phyloP scores from a whole-genome alignment of 1,139 yeast species.

The Lodderomyces orthopsilosis region DNA sequence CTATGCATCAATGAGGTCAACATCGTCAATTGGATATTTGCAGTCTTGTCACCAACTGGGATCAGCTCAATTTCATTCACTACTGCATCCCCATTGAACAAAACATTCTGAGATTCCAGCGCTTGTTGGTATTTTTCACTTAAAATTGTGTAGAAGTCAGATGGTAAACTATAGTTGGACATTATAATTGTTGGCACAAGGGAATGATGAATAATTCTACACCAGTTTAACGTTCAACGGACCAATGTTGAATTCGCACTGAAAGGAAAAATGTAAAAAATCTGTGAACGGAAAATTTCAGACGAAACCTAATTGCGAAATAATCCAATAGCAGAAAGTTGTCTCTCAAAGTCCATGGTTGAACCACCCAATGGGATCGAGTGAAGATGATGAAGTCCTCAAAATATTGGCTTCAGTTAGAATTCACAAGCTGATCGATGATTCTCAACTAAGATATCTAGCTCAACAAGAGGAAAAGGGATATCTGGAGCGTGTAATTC shows the following conservation, averaged over 20 bases:
- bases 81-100: slow-evolving; percentile 33
- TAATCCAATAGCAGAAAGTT: too few species aligned
- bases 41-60: slow-evolving; percentile 19
- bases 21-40: slow-evolving; percentile 31
- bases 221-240: too few species aligned
- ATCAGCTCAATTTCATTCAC: slow-evolving; percentile 20
- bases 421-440: not conserved
- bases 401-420: not conserved
- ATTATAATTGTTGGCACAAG: slow-evolving; percentile 8
- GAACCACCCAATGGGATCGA: not conserved
- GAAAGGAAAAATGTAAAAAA: not conserved
- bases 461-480: not conserved
- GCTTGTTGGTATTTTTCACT: slow-evolving; percentile 30
- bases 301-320: too few species aligned
- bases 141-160: slow-evolving; percentile 23
- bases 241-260: too few species aligned
- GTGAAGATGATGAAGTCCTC: not conserved
- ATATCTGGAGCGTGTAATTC: slow-evolving; percentile 1
- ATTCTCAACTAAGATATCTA: not conserved
- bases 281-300: too few species aligned
- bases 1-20: slow-evolving; percentile 49
- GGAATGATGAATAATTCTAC: too few species aligned
- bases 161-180: slow-evolving; percentile 18
- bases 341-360: too few species aligned
- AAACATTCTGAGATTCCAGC: slow-evolving; percentile 20